Conservation (phyloP, 208 protist genomes). For the Wallacemonas sp. region DNA sequence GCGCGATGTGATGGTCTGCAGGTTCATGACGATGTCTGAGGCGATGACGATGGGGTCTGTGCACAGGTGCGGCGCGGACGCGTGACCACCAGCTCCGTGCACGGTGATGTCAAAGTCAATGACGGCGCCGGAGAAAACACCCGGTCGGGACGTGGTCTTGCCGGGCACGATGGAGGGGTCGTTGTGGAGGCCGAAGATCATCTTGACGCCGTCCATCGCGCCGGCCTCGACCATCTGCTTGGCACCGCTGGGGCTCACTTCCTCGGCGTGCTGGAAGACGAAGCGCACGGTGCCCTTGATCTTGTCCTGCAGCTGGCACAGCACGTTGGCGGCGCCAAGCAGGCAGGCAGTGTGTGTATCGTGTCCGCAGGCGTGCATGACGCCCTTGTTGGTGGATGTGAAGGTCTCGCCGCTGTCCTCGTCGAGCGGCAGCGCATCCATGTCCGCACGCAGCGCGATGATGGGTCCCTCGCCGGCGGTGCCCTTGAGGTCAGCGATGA, state of each 20-base stretch:
- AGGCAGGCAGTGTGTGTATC: constrained; percentile 61
- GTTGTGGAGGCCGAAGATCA: constrained; percentile 57
- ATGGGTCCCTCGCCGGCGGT: constrained; percentile 43
- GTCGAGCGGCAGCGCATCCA: constrained; percentile 64
- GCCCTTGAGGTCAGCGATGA: constrained; percentile 50
- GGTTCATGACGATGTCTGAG: constrained; percentile 28
- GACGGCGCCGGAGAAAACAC: constrained; percentile 20
- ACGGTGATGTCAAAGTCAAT: constrained; percentile 38
- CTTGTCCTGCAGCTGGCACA: constrained; percentile 40
- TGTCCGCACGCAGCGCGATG: constrained; percentile 60
- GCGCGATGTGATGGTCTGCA: constrained; percentile 60
- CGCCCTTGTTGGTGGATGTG: constrained; percentile 41
- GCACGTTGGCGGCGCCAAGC: constrained; percentile 52
- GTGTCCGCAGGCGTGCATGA: constrained; percentile 69
- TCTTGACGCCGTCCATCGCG: constrained; percentile 41
- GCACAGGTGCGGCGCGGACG: constrained; percentile 47
- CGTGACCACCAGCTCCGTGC: constrained; percentile 48
- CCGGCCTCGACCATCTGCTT: constrained; percentile 42
- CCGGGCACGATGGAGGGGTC: constrained; percentile 2
- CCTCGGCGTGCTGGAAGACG: constrained; percentile 66
- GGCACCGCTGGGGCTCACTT: constrained; percentile 49
- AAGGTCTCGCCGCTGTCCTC: constrained; percentile 66
- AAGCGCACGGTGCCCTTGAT: constrained; percentile 69
- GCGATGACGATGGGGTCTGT: constrained; percentile 52
- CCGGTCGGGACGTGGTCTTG: not conserved